These are phyloP conservation scores for Kazachstania kunashirensis DNA, from an alignment of 805 yeast species.

Conservation along the genomic window DNA sequence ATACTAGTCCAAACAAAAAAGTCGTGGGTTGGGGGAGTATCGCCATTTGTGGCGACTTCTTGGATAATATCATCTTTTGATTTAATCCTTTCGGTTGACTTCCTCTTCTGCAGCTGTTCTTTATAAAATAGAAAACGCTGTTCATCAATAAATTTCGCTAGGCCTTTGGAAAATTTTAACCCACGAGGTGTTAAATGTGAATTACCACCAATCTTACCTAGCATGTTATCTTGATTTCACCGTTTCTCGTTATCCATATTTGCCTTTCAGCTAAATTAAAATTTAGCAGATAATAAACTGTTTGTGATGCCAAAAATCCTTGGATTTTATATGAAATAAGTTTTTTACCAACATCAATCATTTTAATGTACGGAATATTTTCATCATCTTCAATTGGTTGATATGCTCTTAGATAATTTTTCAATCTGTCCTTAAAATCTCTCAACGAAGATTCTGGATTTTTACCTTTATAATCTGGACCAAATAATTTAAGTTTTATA, in stretches of 20 bases:
- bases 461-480: conserved; percentile 87
- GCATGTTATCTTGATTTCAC: conserved; percentile 77
- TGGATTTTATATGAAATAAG: conserved; percentile 86
- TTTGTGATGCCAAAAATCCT: conserved; percentile 83
- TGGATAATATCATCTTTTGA: conserved; percentile 30
- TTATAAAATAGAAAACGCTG: conserved; percentile 62
- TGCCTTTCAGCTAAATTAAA: conserved; percentile 84
- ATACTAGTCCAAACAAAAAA: conserved; percentile 92
- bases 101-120: conserved; percentile 38
- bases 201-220: conserved; percentile 89
- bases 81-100: conserved; percentile 3
- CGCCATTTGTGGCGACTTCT: conserved; percentile 10
- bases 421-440: conserved; percentile 74
- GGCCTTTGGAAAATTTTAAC: conserved; percentile 55
- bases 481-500: conserved; percentile 73
- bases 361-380: conserved; percentile 74
- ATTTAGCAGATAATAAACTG: conserved; percentile 78
- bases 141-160: conserved; percentile 62
- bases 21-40: conserved; percentile 35
- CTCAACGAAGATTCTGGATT: conserved; percentile 68
- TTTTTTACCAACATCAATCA: conserved; percentile 93
- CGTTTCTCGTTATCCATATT: conserved; percentile 92
- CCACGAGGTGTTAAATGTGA: conserved; percentile 76
- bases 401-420: conserved; percentile 80
- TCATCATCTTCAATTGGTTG: conserved; percentile 81